phyloP scores from a whole-genome alignment of 306 rosid genomes.

The Cucurbita argyrosperma region DNA sequence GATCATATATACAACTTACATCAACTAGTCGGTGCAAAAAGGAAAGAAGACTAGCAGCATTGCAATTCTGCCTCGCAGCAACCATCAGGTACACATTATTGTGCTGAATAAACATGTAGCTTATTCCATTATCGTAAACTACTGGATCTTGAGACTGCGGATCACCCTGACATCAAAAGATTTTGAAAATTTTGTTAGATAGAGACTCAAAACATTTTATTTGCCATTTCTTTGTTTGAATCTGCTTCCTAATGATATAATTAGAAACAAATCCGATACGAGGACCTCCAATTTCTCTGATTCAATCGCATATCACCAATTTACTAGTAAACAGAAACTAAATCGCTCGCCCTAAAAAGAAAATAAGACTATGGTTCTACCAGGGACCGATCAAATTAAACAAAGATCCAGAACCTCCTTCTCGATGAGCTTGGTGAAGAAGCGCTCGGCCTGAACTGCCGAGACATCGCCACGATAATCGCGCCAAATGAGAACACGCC shows the following conservation, averaged over 20 bases:
- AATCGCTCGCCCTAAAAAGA: not conserved
- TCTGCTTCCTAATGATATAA: not conserved
- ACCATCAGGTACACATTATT: slow-evolving; percentile 80
- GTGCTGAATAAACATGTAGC: slow-evolving; percentile 92
- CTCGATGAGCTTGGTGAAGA: slow-evolving; percentile 96
- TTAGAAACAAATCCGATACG: not conserved
- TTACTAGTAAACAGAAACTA: not conserved
- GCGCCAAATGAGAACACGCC: slow-evolving; percentile 99
- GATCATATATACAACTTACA: slow-evolving; percentile 34
- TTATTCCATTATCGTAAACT: slow-evolving; percentile 68
- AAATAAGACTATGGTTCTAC: not conserved
- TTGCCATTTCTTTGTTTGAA: not conserved
- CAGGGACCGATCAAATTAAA: not conserved
- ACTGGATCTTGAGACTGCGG: slow-evolving; percentile 91
- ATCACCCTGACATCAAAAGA: slow-evolving; percentile 53
- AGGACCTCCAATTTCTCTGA: not conserved
- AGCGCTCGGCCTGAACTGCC: slow-evolving; percentile 82
- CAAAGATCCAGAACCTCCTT: slow-evolving; percentile 45
- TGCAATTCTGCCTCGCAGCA: slow-evolving; percentile 92
- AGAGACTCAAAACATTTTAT: not conserved
- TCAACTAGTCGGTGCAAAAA: slow-evolving; percentile 85
- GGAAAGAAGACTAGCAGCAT: slow-evolving; percentile 90
- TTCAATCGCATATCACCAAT: not conserved
- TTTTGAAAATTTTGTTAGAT: not conserved
- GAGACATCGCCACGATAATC: slow-evolving; percentile 98